Base-by-base conservation (phyloP, 352 stramenopile genomes). In the Phytophthora cryptogea region DNA sequence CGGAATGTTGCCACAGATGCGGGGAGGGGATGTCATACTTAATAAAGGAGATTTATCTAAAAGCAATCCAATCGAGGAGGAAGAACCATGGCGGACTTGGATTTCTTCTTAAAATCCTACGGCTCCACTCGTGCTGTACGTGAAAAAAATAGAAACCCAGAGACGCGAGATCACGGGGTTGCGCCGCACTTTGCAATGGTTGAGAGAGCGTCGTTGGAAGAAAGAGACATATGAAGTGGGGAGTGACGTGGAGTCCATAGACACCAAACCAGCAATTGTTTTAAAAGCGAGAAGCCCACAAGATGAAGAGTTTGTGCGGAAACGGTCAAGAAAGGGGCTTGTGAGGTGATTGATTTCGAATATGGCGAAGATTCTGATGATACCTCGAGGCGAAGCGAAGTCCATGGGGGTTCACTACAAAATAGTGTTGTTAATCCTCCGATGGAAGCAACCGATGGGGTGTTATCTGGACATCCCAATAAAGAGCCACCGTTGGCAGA, bases 21-120 rank as follows among this genome's bases (percentile, higher is more conserved):
- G 14, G 14, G 3, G 16, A 37, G 32, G 10, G 14, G 14, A 11
- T 37, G 32, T 11, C 32, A 37, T 11, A 37, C 20, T 23, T 23
- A 23, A 23, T 23, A 23, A 23, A 3, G 20, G 20, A 23, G 20
- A 23, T 23, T 3, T 23, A 23, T 23, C 20, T 23, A n/a, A 37
- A 1, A 11, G 10, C 8, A n/a, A 1, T 37, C 32, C 30, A 9
- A 51, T 10, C 5, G 42, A 32, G 2, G 8, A 27, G 2, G 41
- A 59, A 32, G 31, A 57, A 65, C 35, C 33, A 65, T 65, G 57
- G 23, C 30, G 6, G 48, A 42, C 17, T 28, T 52, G 30, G 42
- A 52, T 30, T 53, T 42, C 8, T 42, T 53, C 17, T 10, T 53
- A 4, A 42, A 32, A 30, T 42, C 46, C 28, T 53, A 42, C 17